Evolutionary conservation across 2,329 filamentous ascomycete genomes (phyloP), one percentile per base, ranked within the genome.

Genomic region (Coniochaeta sp.): DNA sequence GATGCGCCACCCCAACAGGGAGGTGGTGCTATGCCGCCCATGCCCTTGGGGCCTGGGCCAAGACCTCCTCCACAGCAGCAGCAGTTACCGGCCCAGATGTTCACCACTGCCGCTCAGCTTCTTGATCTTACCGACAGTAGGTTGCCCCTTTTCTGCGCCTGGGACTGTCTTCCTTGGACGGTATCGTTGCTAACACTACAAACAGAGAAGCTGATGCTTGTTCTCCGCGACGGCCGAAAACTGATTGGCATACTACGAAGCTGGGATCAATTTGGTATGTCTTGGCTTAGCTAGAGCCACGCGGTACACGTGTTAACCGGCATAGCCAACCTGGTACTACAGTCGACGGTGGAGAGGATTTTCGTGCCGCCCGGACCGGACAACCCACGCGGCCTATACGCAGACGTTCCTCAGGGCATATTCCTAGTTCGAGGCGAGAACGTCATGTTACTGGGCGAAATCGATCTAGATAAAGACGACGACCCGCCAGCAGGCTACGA

Each of bases 381-480:
- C 65, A 59, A 72, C 66, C 62, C 76, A 67, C 70, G 72, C 34
- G 80, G 80, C 12, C 72, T 96, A 58, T 98, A 91, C 72, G 90
- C 91, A 62, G 95, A 99, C 72, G 84, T 96, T 62, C 81, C 86
- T 12, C 86, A 91, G 61, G 95, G 95, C 57, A 86, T 96, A 64
- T 98, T 95, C 77, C 84, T 98, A 38, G 91, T 99, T 54, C 84
- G 95, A 61, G 95, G 95, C 66, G 95, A 99, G 78, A 99, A 99
- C 73, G 95, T 99, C n/a, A 81, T 96, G 58, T 80, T 99, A 52
- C 83, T 98, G 19, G 95, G 95, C 40, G 96, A 98, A 75, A 96
- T 99, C 68, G 95, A 99, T 73, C 85, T 99, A 26, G 95, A 99
- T 78, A 91, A 89, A 70, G 95, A 99, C 74, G 95, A 99, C 73